Evolutionary conservation across 805 yeast genomes (phyloP).

Genomic region (baker's yeast (Saccharomyces cerevisiae)): DNA sequence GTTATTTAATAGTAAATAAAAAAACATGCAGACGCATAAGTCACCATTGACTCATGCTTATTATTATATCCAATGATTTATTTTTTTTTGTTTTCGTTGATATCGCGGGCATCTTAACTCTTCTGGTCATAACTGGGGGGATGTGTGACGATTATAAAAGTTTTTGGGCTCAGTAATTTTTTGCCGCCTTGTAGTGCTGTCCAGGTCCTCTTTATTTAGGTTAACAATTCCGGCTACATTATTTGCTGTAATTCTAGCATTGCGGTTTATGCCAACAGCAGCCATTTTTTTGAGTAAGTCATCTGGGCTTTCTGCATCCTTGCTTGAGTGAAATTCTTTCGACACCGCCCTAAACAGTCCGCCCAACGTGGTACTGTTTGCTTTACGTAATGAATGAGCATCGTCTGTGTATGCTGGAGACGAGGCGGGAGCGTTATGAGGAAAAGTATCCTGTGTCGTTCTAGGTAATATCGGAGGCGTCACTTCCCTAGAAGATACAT

Average conservation of each 20-base stretch:
- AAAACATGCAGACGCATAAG: background rate
- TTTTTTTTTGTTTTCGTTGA: background rate
- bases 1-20: background rate
- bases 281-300: background rate
- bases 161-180: background rate
- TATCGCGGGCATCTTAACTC: background rate
- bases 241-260: background rate
- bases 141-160: background rate
- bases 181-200: background rate
- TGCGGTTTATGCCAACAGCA: background rate
- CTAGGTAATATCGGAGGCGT: constrained; percentile 9
- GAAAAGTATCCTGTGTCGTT: constrained; percentile 23
- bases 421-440: constrained; percentile 8
- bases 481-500: constrained; percentile 1
- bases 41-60: background rate
- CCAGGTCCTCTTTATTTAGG: background rate
- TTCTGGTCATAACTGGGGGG: background rate
- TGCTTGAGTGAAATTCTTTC: background rate
- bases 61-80: background rate
- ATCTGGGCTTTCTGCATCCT: background rate
- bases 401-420: background rate
- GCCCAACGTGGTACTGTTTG: background rate
- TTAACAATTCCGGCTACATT: background rate
- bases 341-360: background rate
- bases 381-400: background rate